These are phyloP conservation scores for Chlamydomonas incerta DNA, from an alignment of 139 green algal species.

Conservation along the genomic window DNA sequence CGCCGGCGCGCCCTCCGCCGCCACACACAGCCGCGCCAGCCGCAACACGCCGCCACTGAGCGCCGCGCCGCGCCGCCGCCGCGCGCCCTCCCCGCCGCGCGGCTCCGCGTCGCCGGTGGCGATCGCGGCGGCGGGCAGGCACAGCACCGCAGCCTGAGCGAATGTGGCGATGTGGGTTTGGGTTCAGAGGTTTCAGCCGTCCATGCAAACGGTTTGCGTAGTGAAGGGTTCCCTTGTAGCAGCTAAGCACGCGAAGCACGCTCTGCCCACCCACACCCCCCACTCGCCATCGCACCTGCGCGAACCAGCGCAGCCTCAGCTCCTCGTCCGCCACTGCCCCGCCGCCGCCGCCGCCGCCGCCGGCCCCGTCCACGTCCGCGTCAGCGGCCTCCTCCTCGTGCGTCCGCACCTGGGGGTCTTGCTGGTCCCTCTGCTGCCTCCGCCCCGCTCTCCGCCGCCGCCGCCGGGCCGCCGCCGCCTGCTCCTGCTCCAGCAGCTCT, in stretches of 20 bases:
- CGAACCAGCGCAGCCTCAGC: slow-evolving; percentile 1
- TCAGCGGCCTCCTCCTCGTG: not conserved
- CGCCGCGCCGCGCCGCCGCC: not conserved
- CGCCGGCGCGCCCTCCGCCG: not conserved
- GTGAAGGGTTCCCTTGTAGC: too few species aligned
- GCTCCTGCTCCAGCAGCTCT: not conserved
- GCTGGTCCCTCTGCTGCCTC: not conserved
- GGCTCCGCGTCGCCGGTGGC: not conserved
- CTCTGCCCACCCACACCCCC: too few species aligned
- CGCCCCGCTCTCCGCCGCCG: not conserved
- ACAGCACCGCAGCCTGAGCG: slow-evolving; percentile 20
- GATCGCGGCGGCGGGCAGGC: not conserved
- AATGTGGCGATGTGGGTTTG: too few species aligned
- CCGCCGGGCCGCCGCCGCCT: too few species aligned
- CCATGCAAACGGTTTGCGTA: too few species aligned
- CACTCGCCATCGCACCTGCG: not conserved
- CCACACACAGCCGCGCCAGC: not conserved
- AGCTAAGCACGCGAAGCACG: too few species aligned
- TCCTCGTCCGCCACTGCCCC: not conserved
- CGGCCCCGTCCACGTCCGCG: not conserved
- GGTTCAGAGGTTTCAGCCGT: too few species aligned
- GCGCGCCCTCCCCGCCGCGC: not conserved
- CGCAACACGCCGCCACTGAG: not conserved
- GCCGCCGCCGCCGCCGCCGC: not conserved
- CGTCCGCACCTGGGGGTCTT: not conserved